Base-by-base conservation (phyloP, 2,329 filamentous ascomycete species). In the Teratosphaeriaceae sp. region DNA sequence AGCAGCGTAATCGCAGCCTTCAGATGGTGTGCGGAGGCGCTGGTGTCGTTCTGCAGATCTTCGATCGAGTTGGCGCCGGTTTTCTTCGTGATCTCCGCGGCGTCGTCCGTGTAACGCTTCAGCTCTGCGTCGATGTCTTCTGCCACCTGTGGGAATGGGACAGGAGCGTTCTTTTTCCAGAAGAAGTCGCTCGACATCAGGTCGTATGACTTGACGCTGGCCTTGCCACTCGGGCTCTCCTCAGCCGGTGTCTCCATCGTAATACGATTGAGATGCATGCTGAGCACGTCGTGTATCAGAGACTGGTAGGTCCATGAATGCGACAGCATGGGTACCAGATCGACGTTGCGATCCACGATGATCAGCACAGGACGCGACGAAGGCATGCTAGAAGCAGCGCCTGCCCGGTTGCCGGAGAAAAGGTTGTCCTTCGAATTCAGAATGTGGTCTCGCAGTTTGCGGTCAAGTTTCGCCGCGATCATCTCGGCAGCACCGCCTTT, bases 391-490 rank as follows among this genome's bases (percentile, higher is more conserved):
- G 73, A 70, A 2, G 80, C 73, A 48, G 83, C 75, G 34, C 82
- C 75, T 47, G 85, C 75, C 40, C 81, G 74, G 45, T 65, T 69
- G 30, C 70, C 68, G 0, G 88, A 94, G 65, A 98, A 98, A 3
- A 98, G 77, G 59, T 96, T 97, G 61, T 96, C 90, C 70, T 96
- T 97, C 11, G 90, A 95, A 66, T 97, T 97, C 49, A 98, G 76
- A 41, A 97, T 86, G 63, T 98, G 92, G 59, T 98, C 92, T 58
- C 92, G 82, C 18, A 98, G 78, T 65, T 97, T 98, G 47, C 92
- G 82, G 63, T 98, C 92, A 19, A 98, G 79, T 60, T 94, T 95
- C 12, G 86, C 85, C 12, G 88, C 85, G 52, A 98, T 94, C 73
- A 95, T 84, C 62, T 97, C 90, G 12, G 92, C 90, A 3, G 92